Conservation (phyloP, 1,284 basidiomycete species). For the Flammula alnicola region DNA sequence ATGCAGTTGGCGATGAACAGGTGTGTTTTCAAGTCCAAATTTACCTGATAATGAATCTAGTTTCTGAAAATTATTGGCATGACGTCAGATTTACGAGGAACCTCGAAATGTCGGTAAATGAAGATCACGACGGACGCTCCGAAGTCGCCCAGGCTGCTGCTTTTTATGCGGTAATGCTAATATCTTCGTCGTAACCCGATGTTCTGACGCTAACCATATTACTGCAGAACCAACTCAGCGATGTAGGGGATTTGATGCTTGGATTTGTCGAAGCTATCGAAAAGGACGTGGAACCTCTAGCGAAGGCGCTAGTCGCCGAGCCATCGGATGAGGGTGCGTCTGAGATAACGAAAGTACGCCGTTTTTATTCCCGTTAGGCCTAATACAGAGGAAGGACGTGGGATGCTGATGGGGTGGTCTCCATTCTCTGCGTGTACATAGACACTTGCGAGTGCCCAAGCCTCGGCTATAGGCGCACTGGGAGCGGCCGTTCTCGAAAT, state of each 20-base stretch:
- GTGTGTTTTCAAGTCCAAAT: no score
- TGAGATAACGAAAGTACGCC: slow-evolving; percentile 2
- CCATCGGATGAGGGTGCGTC: neutral
- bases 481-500: slow-evolving; percentile 1
- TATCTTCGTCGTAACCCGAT: neutral
- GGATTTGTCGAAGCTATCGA: neutral
- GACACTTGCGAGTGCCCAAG: neutral
- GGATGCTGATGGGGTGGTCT: neutral
- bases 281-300: slow-evolving; percentile 1
- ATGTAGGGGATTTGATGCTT: neutral
- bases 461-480: slow-evolving; percentile 1
- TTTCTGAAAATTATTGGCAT: no score
- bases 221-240: neutral
- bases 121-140: neutral
- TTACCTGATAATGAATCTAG: no score
- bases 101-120: slow-evolving; percentile 1
- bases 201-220: neutral
- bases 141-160: neutral
- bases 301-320: neutral
- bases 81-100: slow-evolving; percentile 1
- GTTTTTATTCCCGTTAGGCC: no score
- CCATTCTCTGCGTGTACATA: no score
- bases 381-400: neutral
- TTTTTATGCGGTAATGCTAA: slow-evolving; percentile 4
- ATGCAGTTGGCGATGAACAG: slow-evolving; percentile 7